Base-by-base conservation (phyloP, 768 basidiomycete species). In the Pleurotus ostreatus region DNA sequence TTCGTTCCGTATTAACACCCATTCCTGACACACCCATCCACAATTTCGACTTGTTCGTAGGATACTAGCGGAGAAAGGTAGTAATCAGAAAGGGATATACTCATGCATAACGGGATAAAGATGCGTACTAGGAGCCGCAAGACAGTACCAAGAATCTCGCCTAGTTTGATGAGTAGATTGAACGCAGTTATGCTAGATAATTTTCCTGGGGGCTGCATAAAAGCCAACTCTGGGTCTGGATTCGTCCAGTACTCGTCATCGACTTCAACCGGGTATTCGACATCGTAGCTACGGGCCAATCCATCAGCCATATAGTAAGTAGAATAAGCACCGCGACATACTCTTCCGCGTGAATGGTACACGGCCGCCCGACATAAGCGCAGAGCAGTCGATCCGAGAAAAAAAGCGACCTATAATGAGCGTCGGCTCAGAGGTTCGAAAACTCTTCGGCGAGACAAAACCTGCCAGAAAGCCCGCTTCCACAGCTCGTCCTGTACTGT, bases 221-320 rank as follows among this genome's bases (percentile, higher is more conserved):
- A 85, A 4, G 70, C 68, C 25, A 66, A 66, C 2, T 66, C 68
- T 0, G 74, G 72, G 39, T 79, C 77, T 18, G 62, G 69, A 57
- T 65, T 70, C 9, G 76, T 75, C 84, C 85, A 87, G 57, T 80
- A 86, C 48, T 87, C 84, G 62, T 88, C 87, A 54, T 88, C 86
- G 20, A 83, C 81, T 11, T 85, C 83, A 0, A 80, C 61, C 1
- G 86, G 85, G 13, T 78, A 72, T 22, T 84, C 84, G 15, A 81
- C 71, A 55, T 88, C 85, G 56, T 81, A 83, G 60, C 86, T 86
- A 43, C 3, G 30, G 11, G 2, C 11, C 8, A 34, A 11, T 8
- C 30, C 30, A 34, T 34, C 30, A 34, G 11, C 41, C 12, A 3
- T 34, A 20, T 51, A 49, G 55, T 15, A 20, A 12, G n/a, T 5